Conservation (phyloP, 225 moss, liverwort and hornwort genomes). For the Ulota crispa region DNA sequence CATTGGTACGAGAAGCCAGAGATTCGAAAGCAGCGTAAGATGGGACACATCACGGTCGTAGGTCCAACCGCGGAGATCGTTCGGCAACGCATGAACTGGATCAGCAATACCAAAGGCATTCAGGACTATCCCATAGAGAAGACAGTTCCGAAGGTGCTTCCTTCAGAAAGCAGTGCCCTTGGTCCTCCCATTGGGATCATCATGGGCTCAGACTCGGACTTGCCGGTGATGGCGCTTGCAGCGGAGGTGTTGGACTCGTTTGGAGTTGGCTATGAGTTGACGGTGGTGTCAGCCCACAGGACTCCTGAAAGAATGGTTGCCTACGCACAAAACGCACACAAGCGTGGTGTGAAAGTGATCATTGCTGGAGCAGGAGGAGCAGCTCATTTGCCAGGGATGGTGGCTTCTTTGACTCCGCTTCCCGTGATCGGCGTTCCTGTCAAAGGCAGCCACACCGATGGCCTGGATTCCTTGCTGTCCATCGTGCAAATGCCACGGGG, state of each 20-base stretch:
- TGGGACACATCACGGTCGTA: constrained; percentile 90
- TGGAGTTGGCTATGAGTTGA: constrained; percentile 65
- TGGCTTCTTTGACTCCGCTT: constrained; percentile 85
- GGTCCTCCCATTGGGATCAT: constrained; percentile 70
- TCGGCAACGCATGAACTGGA: constrained; percentile 62
- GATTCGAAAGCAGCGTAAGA: constrained; percentile 87
- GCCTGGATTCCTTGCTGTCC: constrained; percentile 85
- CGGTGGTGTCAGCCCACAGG: constrained; percentile 93
- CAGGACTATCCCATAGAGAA: constrained; percentile 32
- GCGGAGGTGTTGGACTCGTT: constrained; percentile 77
- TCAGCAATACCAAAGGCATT: constrained; percentile 47
- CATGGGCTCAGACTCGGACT: constrained; percentile 95
- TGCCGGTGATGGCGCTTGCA: constrained; percentile 91
- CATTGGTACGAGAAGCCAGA: constrained; percentile 99
- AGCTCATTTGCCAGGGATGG: constrained; percentile 93
- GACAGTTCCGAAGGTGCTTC: background rate
- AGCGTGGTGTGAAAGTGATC: constrained; percentile 82
- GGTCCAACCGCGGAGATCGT: constrained; percentile 59
- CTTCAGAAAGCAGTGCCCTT: background rate
- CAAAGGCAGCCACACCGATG: constrained; percentile 87
- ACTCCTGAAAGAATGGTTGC: constrained; percentile 94
- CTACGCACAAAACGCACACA: constrained; percentile 75
- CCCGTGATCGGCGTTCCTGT: constrained; percentile 97
- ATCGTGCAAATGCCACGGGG: constrained; percentile 97
- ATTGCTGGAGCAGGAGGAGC: constrained; percentile 96